These are phyloP conservation scores for Botryosphaeria dothidea DNA, from an alignment of 2,329 filamentous ascomycete genomes.

Conservation along the genomic window DNA sequence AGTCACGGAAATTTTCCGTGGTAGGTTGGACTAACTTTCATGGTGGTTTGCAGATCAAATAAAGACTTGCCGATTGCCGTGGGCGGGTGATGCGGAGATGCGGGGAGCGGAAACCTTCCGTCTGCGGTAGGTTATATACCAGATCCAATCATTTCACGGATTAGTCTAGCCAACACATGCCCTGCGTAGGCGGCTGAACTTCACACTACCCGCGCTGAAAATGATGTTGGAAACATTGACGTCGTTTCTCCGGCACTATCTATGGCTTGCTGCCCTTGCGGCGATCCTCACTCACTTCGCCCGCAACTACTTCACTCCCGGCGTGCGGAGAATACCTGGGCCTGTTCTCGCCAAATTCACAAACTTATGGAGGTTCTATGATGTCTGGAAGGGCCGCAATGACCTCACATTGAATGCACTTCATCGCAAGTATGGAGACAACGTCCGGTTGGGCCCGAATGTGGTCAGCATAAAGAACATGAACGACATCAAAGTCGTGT, in stretches of 20 bases:
- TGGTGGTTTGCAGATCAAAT: background rate
- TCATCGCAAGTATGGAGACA: conserved; percentile 70
- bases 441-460: conserved; percentile 77
- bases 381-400: conserved; percentile 30
- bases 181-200: too few species aligned
- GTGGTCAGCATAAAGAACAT: conserved; percentile 53
- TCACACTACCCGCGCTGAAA: background rate
- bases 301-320: background rate
- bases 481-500: conserved; percentile 50
- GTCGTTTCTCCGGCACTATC: background rate
- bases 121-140: background rate
- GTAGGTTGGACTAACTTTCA: background rate
- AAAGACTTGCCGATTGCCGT: background rate
- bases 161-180: background rate
- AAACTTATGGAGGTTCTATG: conserved; percentile 71
- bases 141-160: background rate
- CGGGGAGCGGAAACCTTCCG: conserved; percentile 1
- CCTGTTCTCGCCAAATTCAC: conserved; percentile 65
- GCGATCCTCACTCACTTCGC: background rate
- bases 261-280: background rate
- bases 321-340: conserved; percentile 50
- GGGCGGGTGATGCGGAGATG: background rate
- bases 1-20: background rate
- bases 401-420: conserved; percentile 32
- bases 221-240: background rate